phyloP scores from a whole-genome alignment of 495 filamentous ascomycete genomes.

The Lindgomyces ingoldianus region DNA sequence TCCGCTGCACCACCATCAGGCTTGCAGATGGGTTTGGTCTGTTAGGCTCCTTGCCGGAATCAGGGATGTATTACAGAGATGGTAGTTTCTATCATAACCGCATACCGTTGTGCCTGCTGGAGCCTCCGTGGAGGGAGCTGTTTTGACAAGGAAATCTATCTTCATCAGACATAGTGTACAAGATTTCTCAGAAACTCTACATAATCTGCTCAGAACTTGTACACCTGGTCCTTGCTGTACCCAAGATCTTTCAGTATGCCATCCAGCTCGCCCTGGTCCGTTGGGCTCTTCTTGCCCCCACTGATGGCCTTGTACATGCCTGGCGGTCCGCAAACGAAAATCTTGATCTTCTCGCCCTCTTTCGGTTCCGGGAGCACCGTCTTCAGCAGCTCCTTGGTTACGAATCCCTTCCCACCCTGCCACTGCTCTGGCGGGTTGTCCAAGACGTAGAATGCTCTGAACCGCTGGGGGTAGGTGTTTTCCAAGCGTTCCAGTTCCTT shows the following conservation, averaged over 20 bases:
- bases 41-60: too few relatives aligned
- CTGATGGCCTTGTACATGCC: slow-evolving; percentile 91
- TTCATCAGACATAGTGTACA: too few relatives aligned
- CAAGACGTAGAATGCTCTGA: slow-evolving; percentile 85
- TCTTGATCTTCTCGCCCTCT: slow-evolving; percentile 84
- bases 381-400: slow-evolving; percentile 88
- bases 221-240: slow-evolving; percentile 91
- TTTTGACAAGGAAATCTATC: too few relatives aligned
- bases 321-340: slow-evolving; percentile 89
- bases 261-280: slow-evolving; percentile 86
- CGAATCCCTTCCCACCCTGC: slow-evolving; percentile 71
- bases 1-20: too few relatives aligned
- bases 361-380: slow-evolving; percentile 84
- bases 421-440: slow-evolving; percentile 84
- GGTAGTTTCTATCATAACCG: too few relatives aligned
- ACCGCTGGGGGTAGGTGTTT: slow-evolving; percentile 90
- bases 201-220: too few relatives aligned
- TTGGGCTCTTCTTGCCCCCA: slow-evolving; percentile 82
- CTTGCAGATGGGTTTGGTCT: too few relatives aligned
- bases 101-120: too few relatives aligned
- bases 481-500: slow-evolving; percentile 77
- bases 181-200: too few relatives aligned
- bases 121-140: too few relatives aligned
- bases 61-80: too few relatives aligned
- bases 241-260: slow-evolving; percentile 88